Evolutionary conservation across 1,284 basidiomycete genomes (phyloP).

Genomic region (Ceratobasidium sp.): DNA sequence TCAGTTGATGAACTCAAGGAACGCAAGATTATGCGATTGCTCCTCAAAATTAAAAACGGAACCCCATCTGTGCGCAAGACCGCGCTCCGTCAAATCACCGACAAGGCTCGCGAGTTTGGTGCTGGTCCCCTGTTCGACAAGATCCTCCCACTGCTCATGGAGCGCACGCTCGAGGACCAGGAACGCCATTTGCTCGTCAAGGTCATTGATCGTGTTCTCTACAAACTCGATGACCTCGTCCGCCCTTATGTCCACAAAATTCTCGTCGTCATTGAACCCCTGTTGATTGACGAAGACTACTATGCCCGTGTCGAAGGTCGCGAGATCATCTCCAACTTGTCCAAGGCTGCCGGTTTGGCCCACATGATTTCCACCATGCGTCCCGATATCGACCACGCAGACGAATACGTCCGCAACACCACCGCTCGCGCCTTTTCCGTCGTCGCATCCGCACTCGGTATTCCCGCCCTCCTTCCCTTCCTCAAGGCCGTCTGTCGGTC

Average conservation of each 20-base stretch:
- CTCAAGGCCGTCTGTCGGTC: conserved; percentile 97
- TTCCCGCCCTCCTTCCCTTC: conserved; percentile 96
- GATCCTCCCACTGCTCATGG: conserved; percentile 98
- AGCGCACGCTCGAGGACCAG: conserved; percentile 97
- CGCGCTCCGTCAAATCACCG: conserved; percentile 97
- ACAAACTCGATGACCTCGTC: conserved; percentile 99
- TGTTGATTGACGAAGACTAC: conserved; percentile 99
- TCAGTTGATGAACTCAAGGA: conserved; percentile 99
- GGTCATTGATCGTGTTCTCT: conserved; percentile 97
- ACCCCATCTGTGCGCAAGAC: conserved; percentile 98
- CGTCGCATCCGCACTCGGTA: conserved; percentile 96
- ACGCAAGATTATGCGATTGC: conserved; percentile 98
- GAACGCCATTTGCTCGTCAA: conserved; percentile 98
- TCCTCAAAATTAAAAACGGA: conserved; percentile 99
- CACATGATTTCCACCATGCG: conserved; percentile 99
- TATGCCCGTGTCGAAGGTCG: conserved; percentile 99
- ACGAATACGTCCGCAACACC: conserved; percentile 99
- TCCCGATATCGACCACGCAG: conserved; percentile 98
- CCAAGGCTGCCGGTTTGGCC: conserved; percentile 97
- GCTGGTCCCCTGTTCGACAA: conserved; percentile 99
- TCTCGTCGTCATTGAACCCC: conserved; percentile 97
- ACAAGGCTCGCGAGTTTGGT: conserved; percentile 98
- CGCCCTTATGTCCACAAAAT: conserved; percentile 99
- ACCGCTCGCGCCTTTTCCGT: conserved; percentile 99
- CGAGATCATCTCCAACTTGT: conserved; percentile 98